Conservation (phyloP, 2,329 filamentous ascomycete genomes). For the Elsinoe australis region DNA sequence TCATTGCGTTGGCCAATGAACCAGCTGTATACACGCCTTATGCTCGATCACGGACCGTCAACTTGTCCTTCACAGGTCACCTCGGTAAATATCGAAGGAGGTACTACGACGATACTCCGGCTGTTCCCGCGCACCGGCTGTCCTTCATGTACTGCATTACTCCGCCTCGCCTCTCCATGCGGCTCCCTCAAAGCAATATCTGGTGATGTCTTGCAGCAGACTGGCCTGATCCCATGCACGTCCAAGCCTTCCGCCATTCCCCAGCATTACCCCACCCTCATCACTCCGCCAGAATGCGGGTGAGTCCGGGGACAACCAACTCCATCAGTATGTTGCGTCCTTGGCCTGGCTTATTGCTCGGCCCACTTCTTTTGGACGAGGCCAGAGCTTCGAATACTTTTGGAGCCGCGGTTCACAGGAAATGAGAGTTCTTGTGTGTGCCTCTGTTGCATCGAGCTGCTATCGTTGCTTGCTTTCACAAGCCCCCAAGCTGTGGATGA, state of each 20-base stretch:
- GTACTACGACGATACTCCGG: background rate
- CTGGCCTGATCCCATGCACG: background rate
- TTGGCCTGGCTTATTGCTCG: conserved; percentile 6
- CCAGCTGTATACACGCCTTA: background rate
- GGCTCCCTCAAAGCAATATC: background rate
- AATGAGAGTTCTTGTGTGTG: too few species aligned
- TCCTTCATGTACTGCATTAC: background rate
- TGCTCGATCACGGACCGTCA: background rate
- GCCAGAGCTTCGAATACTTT: too few species aligned
- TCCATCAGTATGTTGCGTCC: background rate
- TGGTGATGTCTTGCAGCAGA: background rate
- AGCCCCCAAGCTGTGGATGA: too few species aligned
- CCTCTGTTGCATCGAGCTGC: too few species aligned
- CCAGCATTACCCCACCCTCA: background rate
- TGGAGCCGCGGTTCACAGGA: too few species aligned
- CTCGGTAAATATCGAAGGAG: background rate
- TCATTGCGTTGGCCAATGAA: background rate
- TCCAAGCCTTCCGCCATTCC: conserved; percentile 2
- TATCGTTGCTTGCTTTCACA: too few species aligned
- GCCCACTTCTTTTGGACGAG: too few species aligned
- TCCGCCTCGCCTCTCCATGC: background rate
- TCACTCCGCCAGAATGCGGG: background rate
- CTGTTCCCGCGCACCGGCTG: background rate
- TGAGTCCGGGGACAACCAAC: background rate
- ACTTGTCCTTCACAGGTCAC: background rate